Evolutionary conservation across 345 rosid genomes (phyloP), one percentile per base, ranked within the genome.

Genomic region (Brassica rapa): DNA sequence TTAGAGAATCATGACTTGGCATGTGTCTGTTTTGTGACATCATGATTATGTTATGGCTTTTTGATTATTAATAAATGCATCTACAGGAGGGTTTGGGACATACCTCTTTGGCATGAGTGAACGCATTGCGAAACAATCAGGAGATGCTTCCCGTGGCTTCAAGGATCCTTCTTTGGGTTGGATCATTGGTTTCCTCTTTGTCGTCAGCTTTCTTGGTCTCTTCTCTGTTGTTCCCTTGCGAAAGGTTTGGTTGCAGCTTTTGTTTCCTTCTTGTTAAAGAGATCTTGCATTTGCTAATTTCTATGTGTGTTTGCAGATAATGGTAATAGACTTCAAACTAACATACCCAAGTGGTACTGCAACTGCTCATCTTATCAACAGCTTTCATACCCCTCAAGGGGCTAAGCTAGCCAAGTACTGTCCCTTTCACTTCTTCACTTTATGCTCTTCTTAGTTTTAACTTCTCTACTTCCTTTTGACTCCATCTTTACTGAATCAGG

Each of bases 131-230:
- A 72, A 30, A 0, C 87, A 85, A 73, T 82, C 93, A 51, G 82
- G 66, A 55, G 87, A 84, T 69, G 76, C 74, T 14, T 2, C 5
- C 8, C 80, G 70, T 35, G 86, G 84, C 41, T 70, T 78, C 62
- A 91, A 88, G 83, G 62, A 87, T 64, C 96, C 88, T 8, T 81
- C 88, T 1, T 25, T 90, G 24, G 73, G 86, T 5, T 90, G 97
- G 97, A 92, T 92, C 25, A 88, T 92, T 11, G 90, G 86, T 57
- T 93, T 91, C 83, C 92, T 93, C 56, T 90, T 93, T 76, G 75
- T 93, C 59, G 97, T 90, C 71, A 93, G 98, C 88, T 90, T 91
- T 85, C 87, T 87, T 68, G 98, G 98, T 71, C 93, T 93, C 74
- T 89, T 91, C 77, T 87, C 93, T 0, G 88, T 91, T 24, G 93